phyloP scores from a whole-genome alignment of 345 rosid species.

The Camelina hispida region DNA sequence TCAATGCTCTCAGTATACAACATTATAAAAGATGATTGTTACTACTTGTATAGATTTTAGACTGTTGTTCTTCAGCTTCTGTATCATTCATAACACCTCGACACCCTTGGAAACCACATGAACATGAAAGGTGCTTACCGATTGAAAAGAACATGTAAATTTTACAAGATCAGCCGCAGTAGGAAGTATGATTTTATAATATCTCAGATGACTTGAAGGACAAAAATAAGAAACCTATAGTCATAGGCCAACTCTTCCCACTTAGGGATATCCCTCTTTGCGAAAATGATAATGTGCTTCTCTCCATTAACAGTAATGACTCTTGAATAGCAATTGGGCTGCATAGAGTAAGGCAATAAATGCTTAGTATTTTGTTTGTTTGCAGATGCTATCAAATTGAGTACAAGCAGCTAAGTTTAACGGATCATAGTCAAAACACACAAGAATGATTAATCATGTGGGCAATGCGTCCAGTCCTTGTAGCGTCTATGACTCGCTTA shows the following conservation, averaged over 20 bases:
- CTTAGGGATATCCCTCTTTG: slow-evolving; percentile 87
- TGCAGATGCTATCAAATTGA: slow-evolving; percentile 18
- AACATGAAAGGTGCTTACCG: slow-evolving; percentile 80
- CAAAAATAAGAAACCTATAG: slow-evolving; percentile 64
- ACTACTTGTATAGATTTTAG: slow-evolving; percentile 43
- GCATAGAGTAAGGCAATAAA: slow-evolving; percentile 40
- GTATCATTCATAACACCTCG: slow-evolving; percentile 91
- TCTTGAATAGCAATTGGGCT: slow-evolving; percentile 98
- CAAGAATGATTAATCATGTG: slow-evolving; percentile 96
- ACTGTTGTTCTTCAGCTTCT: slow-evolving; percentile 79
- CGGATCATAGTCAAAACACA: slow-evolving; percentile 54
- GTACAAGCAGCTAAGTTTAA: slow-evolving; percentile 4
- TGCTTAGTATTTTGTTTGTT: neutral
- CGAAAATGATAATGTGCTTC: slow-evolving; percentile 86
- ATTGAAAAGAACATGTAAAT: slow-evolving; percentile 80
- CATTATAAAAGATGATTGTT: no score
- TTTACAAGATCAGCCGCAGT: neutral
- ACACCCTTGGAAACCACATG: slow-evolving; percentile 84
- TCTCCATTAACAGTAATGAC: slow-evolving; percentile 79
- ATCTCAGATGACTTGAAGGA: slow-evolving; percentile 9
- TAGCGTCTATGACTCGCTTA: slow-evolving; percentile 89
- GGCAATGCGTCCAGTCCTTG: slow-evolving; percentile 96
- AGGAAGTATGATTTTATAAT: neutral
- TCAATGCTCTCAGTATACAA: no score
- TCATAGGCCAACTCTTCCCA: slow-evolving; percentile 98